phyloP scores from a whole-genome alignment of 805 yeast genomes.

The Ogataea populi-albae region DNA sequence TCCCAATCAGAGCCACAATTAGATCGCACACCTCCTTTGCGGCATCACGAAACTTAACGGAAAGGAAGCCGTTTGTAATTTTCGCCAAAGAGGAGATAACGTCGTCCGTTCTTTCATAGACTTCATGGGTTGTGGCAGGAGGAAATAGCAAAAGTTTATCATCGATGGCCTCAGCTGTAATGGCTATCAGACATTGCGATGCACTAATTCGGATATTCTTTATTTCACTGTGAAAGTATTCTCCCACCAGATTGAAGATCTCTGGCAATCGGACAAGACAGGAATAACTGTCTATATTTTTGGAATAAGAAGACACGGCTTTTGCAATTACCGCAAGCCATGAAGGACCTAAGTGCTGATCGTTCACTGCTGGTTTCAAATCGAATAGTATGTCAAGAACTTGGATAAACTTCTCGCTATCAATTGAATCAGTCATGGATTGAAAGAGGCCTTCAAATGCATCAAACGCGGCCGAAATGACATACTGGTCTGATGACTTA shows the following conservation, averaged over 20 bases:
- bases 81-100: constrained; percentile 51
- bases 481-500: constrained; percentile 77
- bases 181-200: constrained; percentile 81
- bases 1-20: constrained; percentile 57
- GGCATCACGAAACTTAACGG: constrained; percentile 73
- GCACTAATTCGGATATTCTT: constrained; percentile 68
- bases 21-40: constrained; percentile 72
- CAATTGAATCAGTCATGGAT: constrained; percentile 51
- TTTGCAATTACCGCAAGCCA: constrained; percentile 96
- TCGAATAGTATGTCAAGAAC: constrained; percentile 72
- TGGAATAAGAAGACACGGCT: constrained; percentile 57
- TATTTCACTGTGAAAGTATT: constrained; percentile 67
- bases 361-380: constrained; percentile 77
- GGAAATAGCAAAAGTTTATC: constrained; percentile 57
- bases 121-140: constrained; percentile 43
- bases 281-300: constrained; percentile 42
- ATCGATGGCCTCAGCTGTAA: constrained; percentile 64
- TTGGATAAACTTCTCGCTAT: constrained; percentile 58
- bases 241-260: constrained; percentile 52
- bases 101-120: constrained; percentile 56
- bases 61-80: constrained; percentile 51
- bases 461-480: constrained; percentile 77
- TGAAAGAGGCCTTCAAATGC: constrained; percentile 81
- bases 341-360: constrained; percentile 82
- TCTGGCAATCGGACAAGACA: constrained; percentile 57